Base-by-base conservation (phyloP, 305 asterid species). In the Solanum hybrid region DNA sequence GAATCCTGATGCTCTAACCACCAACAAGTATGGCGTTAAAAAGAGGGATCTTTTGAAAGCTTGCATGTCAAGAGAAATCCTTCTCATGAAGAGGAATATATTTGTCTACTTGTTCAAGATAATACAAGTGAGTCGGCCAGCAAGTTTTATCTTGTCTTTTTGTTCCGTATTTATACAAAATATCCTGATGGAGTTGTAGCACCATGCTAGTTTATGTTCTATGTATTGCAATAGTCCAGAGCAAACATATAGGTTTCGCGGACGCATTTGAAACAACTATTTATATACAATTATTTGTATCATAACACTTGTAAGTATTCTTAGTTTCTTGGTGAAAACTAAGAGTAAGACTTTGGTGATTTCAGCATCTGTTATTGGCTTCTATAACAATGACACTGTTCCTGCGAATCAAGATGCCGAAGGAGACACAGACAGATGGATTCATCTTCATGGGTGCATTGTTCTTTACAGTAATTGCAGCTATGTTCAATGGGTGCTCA, bases 1-100 rank as follows among this genome's bases (percentile, higher is more conserved):
- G 90, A 97, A 98, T 90, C 97, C 97, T 46, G 93, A 93, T 80
- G 97, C 99, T 32, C 80, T 98, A 46, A 94, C 96, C 84, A 96
- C 93, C 6, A 90, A 93, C 32, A 94, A 32, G 77, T 98, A 96
- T 76, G 99, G 99, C 6, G 94, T 94, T 29, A 93, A 95, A 93
- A 96, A 93, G 91, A 96, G 90, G 90, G 98, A 95, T 88, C 95
- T 98, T 87, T 93, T 98, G 87, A 96, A 93, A 92, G 99, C 98
- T 32, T 98, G 99, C 89, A 90, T 90, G 37, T 93, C 97, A 46
- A 92, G 99, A 94, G 99, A 98, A 88, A 95, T 34, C 92, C 92
- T 98, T 78, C 95, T 98, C 42, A 96, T 98, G 99, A 96, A 95
- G 92, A 93, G 99, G 88, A 98, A 98, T 75, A 95, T 98, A 27